Evolutionary conservation across 192 early-diverging fungal genomes (phyloP), one percentile per base, ranked within the genome.

Genomic region (Diversispora epigaea): DNA sequence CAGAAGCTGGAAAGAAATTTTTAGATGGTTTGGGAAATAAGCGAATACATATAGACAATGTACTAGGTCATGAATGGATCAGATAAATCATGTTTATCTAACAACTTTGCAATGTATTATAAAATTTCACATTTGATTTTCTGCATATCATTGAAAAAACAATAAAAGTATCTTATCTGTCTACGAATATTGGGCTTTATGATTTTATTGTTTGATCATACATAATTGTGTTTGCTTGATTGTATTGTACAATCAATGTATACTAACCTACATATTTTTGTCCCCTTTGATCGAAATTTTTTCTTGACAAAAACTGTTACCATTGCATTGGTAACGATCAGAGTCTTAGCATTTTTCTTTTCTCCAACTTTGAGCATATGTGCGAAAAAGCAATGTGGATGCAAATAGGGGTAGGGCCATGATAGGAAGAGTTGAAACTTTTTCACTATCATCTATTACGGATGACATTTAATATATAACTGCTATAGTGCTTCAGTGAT

Each of bases 31-130:
- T 52, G 67, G 41, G 32, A 65, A 21, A 68, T 68, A 68, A 68
- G n/a, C 46, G 45, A 8, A 52, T 47, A 50, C 22, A 2, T 68
- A 32, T 19, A 50, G 39, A 52, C 4, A 54, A 69, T 69, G 47
- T 69, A 69, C 68, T 69, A 54, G 1, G n/a, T 68, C 47, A 64
- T 64, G 62, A 39, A 64, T 64, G 62, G 62, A 41, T 41, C 63
- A 40, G 63, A 41, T 65, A 65, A 65, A 65, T 65, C 63, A 65
- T 44, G 63, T 12, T 65, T 65, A 65, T 65, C 63, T 65, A 65
- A 65, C 44, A 43, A 65, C 11, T n/a, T n/a, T 17, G 10, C 14
- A 17, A 56, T 56, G n/a, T 19, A 56, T 56, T 56, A n/a, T 56
- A 56, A 9, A 56, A 56, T n/a, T 56, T 56, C n/a, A n/a, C 19